Conservation (phyloP, 768 basidiomycete genomes). For the Podaxis sp. region DNA sequence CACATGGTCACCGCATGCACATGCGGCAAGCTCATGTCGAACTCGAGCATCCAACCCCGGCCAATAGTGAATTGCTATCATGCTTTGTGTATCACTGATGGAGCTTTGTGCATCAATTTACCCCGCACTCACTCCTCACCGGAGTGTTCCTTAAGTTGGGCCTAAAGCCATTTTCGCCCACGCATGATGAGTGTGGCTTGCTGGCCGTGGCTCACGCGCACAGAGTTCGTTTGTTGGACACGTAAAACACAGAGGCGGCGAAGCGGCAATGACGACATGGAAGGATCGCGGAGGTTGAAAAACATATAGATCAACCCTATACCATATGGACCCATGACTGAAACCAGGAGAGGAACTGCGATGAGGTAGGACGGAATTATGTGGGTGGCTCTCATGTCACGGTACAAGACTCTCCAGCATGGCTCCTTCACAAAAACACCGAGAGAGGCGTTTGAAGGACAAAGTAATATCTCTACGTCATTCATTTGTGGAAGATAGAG, state of each 20-base stretch:
- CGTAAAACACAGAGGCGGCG: background rate
- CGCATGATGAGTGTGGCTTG: conserved; percentile 1
- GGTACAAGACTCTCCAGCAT: background rate
- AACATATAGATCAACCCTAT: background rate
- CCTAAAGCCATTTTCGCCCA: conserved; percentile 1
- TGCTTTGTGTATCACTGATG: background rate
- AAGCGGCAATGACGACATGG: conserved; percentile 6
- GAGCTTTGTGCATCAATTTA: conserved; percentile 1
- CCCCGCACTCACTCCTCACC: conserved; percentile 7
- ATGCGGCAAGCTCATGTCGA: conserved; percentile 4
- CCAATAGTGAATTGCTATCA: background rate
- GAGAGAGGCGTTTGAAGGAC: background rate
- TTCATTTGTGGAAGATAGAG: background rate
- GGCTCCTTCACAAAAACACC: conserved; percentile 1
- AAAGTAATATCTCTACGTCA: background rate
- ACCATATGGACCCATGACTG: conserved; percentile 2
- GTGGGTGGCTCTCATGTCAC: background rate
- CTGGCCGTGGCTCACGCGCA: background rate
- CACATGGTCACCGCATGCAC: background rate
- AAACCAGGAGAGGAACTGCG: background rate
- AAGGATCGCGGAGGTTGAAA: background rate
- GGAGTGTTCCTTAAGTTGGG: conserved; percentile 7
- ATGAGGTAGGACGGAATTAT: background rate
- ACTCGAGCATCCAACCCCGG: background rate
- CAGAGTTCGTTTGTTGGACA: background rate